Percentiles rank a stretch among this genome's conserved stretches.
These are phyloP conservation scores for Cercospora sp. DNA, from an alignment of 2,329 filamentous ascomycete species.

Conservation along the genomic window DNA sequence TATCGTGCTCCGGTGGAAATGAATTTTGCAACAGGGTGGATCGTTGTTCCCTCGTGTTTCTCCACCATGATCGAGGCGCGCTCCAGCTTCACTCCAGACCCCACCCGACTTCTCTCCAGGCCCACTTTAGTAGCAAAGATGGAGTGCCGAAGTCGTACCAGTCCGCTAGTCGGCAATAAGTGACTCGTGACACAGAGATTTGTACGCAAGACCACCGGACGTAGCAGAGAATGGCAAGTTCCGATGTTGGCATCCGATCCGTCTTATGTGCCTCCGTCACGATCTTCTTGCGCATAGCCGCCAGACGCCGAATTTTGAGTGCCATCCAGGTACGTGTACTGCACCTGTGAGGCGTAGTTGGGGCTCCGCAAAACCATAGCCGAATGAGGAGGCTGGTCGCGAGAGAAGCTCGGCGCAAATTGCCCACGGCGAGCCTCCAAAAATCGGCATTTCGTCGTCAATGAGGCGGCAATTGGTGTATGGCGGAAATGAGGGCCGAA, in stretches of 20 bases:
- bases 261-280: background rate
- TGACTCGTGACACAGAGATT: background rate
- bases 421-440: background rate
- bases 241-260: background rate
- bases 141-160: background rate
- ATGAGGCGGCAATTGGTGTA: background rate
- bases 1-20: background rate
- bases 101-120: background rate
- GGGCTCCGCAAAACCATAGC: background rate
- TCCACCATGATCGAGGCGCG: constrained; percentile 9
- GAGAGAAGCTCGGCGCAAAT: background rate
- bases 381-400: background rate
- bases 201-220: background rate
- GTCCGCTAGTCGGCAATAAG: background rate
- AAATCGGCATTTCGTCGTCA: background rate
- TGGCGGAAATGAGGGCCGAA: background rate
- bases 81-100: constrained; percentile 16
- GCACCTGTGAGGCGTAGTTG: background rate
- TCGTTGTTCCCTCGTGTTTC: constrained; percentile 7
- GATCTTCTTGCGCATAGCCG: background rate
- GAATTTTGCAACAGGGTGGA: constrained; percentile 6
- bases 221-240: background rate
- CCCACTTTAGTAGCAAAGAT: background rate
- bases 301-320: background rate
- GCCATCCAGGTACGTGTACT: background rate